Evolutionary conservation across 768 basidiomycete genomes (phyloP).

Genomic region (Hygrocybe punicea): DNA sequence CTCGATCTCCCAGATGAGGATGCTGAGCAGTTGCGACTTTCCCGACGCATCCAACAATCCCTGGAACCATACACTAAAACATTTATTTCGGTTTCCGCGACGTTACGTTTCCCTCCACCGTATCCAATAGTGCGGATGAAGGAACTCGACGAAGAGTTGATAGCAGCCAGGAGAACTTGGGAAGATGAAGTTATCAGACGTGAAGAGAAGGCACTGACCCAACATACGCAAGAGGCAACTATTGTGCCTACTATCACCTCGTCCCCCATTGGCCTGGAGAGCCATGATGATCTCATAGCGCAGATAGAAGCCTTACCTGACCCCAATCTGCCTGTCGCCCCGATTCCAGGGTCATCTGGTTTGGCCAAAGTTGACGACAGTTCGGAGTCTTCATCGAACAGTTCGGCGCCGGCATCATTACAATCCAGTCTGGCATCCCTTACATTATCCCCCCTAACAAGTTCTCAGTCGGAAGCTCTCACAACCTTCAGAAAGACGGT

Average conservation of each 20-base stretch:
- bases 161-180: slow-evolving; percentile 67
- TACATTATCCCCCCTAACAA: slow-evolving; percentile 19
- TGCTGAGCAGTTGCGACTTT: slow-evolving; percentile 63
- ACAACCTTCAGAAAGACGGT: slow-evolving; percentile 54
- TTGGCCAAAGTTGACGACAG: slow-evolving; percentile 30
- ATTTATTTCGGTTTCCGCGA: slow-evolving; percentile 91
- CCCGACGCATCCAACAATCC: slow-evolving; percentile 74
- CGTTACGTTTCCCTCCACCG: slow-evolving; percentile 88
- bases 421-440: background rate
- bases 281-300: slow-evolving; percentile 55
- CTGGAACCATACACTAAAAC: slow-evolving; percentile 81
- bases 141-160: slow-evolving; percentile 77
- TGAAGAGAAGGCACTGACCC: slow-evolving; percentile 58
- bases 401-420: slow-evolving; percentile 25
- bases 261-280: slow-evolving; percentile 15
- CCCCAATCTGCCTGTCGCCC: slow-evolving; percentile 33
- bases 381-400: slow-evolving; percentile 42
- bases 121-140: slow-evolving; percentile 86
- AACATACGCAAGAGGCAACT: slow-evolving; percentile 44
- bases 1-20: slow-evolving; percentile 67
- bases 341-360: slow-evolving; percentile 31
- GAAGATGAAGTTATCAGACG: slow-evolving; percentile 81
- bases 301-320: slow-evolving; percentile 59
- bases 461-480: slow-evolving; percentile 31
- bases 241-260: slow-evolving; percentile 33